Base-by-base conservation (phyloP, 495 filamentous ascomycete species). In the Trichoderma reesei region DNA sequence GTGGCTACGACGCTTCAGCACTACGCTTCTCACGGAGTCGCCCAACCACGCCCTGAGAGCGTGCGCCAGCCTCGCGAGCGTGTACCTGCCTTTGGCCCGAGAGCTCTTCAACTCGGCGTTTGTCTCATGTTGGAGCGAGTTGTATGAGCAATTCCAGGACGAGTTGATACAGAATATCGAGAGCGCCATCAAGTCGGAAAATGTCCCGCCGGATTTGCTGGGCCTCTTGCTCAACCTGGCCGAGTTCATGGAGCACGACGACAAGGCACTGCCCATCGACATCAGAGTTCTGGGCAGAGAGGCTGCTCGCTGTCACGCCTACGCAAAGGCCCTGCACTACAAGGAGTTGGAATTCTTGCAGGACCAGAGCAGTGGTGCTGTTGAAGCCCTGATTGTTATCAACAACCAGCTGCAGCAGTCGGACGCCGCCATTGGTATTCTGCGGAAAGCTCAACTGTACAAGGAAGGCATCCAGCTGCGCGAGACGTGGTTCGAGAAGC, bases 201-300 rank as follows among this genome's bases (percentile, higher is more conserved):
- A 96, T 65, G 95, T 98, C 33, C 93, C 94, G 0, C 93, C 94
- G 0, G 95, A 99, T 71, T 88, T 99, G 60, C 78, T 98, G 3
- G 94, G 96, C 62, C 88, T 96, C 41, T 82, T 99, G 13, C 85
- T 99, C 62, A 99, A 98, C 73, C 83, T 99, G 14, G 94, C 92
- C 3, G 94, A 99, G 68, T 99, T 98, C 73, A 99, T 99, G 94
- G 94, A 99, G 70, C 94, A 99, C 69, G 94, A 98, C 69, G 94
- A 99, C 72, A 98, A 98, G 71, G 94, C 94, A 6, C 82, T 99
- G 31, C 94, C 94, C 16, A 97, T 99, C 67, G 95, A 99, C 72
- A 96, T 99, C 64, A 85, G 94, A 39, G 89, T 90, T 1, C 78
- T 98, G 41, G 94, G 95, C 20, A 88, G 90, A 68, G 95, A 96